Evolutionary conservation across 805 yeast species (phyloP).

Genomic region (Blastobotrys americana): DNA sequence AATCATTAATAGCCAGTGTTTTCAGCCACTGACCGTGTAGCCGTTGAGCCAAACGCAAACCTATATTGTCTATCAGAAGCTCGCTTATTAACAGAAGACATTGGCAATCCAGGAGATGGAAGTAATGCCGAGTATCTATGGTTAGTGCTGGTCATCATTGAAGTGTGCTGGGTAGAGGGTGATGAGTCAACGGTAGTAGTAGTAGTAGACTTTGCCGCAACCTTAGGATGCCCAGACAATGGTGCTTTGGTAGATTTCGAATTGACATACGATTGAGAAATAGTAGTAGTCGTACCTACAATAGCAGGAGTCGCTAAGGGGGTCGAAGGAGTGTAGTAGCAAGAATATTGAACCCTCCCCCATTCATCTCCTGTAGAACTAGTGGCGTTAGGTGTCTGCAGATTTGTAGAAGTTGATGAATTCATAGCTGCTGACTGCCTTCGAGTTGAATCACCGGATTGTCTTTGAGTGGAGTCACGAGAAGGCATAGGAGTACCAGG

Average conservation of each 20-base stretch:
- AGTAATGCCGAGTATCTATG: conserved; percentile 1
- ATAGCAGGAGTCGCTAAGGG: not conserved
- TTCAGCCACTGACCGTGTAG: conserved; percentile 1
- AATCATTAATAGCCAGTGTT: not conserved
- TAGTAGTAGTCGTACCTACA: no score
- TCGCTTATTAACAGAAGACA: not conserved
- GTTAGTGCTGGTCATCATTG: no score
- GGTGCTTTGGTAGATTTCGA: no score
- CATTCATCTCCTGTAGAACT: not conserved
- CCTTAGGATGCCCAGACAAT: not conserved
- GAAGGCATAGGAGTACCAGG: not conserved
- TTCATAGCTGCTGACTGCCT: not conserved
- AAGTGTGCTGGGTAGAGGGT: no score
- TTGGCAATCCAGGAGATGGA: not conserved
- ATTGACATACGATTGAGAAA: no score
- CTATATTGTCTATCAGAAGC: not conserved
- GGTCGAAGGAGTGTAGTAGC: not conserved
- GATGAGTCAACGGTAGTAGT: no score
- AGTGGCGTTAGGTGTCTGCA: not conserved
- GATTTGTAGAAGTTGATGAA: not conserved
- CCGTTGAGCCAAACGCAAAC: not conserved
- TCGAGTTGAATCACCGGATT: not conserved
- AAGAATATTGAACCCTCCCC: not conserved
- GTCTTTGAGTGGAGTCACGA: not conserved
- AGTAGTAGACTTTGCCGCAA: no score